Base-by-base conservation (phyloP, 768 basidiomycete species). In the Clitopilus hobsonii region DNA sequence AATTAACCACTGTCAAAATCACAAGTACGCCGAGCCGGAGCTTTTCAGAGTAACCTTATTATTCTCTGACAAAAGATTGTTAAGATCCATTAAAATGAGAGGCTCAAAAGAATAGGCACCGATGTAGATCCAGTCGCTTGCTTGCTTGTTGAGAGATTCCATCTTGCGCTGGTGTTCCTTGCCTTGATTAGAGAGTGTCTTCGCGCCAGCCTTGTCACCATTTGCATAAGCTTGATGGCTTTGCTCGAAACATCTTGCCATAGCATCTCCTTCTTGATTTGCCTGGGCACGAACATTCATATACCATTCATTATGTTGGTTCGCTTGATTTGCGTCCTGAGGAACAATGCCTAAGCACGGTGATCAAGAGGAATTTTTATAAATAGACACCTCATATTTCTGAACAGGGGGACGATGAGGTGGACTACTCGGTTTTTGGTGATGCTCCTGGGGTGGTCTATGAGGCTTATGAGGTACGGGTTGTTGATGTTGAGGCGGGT, bases 41-140 rank as follows among this genome's bases (percentile, higher is more conserved):
- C 22, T 6, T 24, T 22, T 10, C 52, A 38, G 48, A 29, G 20
- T 13, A 25, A 86, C 88, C 72, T 78, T 77, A 73, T 95, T 94
- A 61, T 91, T 93, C 68, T 87, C 89, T 91, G 58, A 23, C 38
- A 10, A 55, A 41, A 50, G 22, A 49, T 27, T 49, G 47, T 51
- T 56, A 32, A 56, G 38, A 47, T 36, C 41, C 8, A 45, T 20
- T 23, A 45, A 45, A 8, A 45, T 20, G 22, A 20, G 22, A 52
- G 24, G 54, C 13, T 16, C 10, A 55, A 18, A 18, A 49, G 3
- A 30, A 18, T 26, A 69, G 82, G 50, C 57, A 90, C 91, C 84
- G 58, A 74, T 68, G 68, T 86, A 98, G 58, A 98, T 95, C 89
- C 90, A 96, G 50, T 86, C 82, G 56, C 86, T 84, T 1, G 95